A percentile compares a stretch with the other conserved stretches of the same genome.
phyloP scores from a whole-genome alignment of 805 yeast species.

The Scheffersomyces lignosus region DNA sequence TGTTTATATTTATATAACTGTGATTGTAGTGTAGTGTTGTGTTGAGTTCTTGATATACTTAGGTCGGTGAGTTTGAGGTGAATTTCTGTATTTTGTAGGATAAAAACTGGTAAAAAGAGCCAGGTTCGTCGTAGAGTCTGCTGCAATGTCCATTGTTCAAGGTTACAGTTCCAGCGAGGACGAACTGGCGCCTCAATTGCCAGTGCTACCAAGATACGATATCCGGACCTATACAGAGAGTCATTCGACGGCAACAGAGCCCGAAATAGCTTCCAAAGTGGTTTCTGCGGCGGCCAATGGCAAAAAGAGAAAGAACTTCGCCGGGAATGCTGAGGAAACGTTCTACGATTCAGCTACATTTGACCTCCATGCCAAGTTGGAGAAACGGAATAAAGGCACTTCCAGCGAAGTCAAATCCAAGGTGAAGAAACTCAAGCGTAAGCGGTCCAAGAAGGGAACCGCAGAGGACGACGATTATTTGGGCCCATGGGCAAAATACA shows the following conservation, averaged over 20 bases:
- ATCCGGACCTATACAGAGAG: neutral
- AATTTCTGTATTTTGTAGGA: no score
- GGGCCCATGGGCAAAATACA: constrained; percentile 68
- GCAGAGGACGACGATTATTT: constrained; percentile 45
- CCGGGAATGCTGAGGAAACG: constrained; percentile 40
- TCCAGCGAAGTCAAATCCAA: constrained; percentile 19
- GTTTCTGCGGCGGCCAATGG: neutral
- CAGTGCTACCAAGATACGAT: neutral
- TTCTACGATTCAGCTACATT: constrained; percentile 43
- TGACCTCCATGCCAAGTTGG: constrained; percentile 27
- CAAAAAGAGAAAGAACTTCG: constrained; percentile 12
- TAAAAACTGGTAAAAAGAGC: no score
- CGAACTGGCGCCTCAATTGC: constrained; percentile 4
- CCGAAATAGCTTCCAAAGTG: constrained; percentile 1
- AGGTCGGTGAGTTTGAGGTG: no score
- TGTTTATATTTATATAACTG: no score
- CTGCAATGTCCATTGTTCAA: constrained; percentile 27
- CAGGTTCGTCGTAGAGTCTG: neutral
- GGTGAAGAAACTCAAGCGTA: constrained; percentile 32
- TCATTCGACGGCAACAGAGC: neutral
- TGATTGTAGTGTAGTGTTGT: no score
- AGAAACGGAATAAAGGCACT: constrained; percentile 12
- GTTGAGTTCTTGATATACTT: no score
- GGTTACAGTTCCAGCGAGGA: constrained; percentile 31
- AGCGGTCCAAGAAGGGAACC: constrained; percentile 27